These are phyloP conservation scores for Dothistroma pini DNA, from an alignment of 2,329 filamentous ascomycete species.

Conservation along the genomic window DNA sequence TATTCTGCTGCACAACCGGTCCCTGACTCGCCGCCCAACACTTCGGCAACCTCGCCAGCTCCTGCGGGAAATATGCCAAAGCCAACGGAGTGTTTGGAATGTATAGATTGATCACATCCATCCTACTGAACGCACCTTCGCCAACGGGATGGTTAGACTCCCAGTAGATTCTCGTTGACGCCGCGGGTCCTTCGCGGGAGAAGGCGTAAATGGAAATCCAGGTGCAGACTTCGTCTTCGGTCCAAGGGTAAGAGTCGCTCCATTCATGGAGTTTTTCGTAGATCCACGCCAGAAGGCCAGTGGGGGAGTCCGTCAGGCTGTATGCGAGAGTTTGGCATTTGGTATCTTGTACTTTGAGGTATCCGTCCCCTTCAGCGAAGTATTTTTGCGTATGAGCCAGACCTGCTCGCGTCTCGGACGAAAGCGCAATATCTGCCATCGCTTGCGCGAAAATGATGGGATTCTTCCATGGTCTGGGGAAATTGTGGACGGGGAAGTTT, in stretches of 20 bases:
- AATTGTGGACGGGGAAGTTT: conserved; percentile 46
- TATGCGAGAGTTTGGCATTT: not conserved
- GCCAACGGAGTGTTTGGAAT: conserved; percentile 8
- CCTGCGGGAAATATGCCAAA: conserved; percentile 11
- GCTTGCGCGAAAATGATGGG: not conserved
- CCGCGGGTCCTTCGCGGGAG: conserved; percentile 10
- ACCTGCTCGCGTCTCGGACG: not conserved
- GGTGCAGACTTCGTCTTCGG: conserved; percentile 1
- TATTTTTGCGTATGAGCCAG: not conserved
- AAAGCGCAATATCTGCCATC: not conserved
- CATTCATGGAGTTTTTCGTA: not conserved
- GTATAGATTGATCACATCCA: conserved; percentile 15
- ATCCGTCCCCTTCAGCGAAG: not conserved
- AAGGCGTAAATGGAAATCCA: conserved; percentile 5
- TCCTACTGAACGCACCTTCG: conserved; percentile 10
- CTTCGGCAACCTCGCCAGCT: conserved; percentile 12
- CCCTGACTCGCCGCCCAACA: conserved; percentile 14
- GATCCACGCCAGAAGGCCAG: conserved; percentile 2
- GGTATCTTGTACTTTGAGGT: conserved; percentile 4
- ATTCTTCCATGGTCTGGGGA: conserved; percentile 1
- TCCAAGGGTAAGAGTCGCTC: conserved; percentile 2
- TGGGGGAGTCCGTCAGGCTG: conserved; percentile 3
- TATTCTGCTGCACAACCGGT: conserved; percentile 14
- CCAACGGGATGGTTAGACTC: conserved; percentile 10
- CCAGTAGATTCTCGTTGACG: conserved; percentile 11